Base-by-base conservation (phyloP, 2,329 filamentous ascomycete species). In the Pyrenochaeta sp. region DNA sequence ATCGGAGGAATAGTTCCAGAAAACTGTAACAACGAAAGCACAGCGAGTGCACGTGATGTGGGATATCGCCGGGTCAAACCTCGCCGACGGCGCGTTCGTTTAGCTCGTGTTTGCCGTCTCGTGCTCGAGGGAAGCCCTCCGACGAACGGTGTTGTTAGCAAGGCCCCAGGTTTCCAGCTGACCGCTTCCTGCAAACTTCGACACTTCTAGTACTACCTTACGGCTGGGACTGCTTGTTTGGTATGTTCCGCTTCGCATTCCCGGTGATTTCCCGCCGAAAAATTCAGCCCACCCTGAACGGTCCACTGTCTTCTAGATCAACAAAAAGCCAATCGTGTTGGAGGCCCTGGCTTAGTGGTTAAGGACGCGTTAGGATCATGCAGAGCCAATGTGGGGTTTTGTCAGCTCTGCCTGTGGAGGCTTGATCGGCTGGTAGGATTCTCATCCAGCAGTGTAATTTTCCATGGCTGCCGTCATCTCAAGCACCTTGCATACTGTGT, bases 331-430 rank as follows among this genome's bases (percentile, higher is more conserved):
- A 62, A 59, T 58, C 18, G 31, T 37, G 49, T 33, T 9, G 15
- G 18, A 21, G 20, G 15, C 17, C 42, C 40, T 40, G 39, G 32
- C 32, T 39, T 51, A 54, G 48, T 45, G 40, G 40, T 49, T 39
- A 37, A 50, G 9, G 31, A 18, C 45, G 32, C 23, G 37, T 45
- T 39, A 37, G 21, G 57, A 45, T 50, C 37, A 35, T 45, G 45
- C 49, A 52, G 52, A 36, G 20, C 29, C 44, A 18, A 47, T 49
- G 58, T 58, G 60, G 58, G 45, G 60, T 63, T 62, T n/a, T 58
- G 58, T 65, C 62, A 65, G 64, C 61, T 49, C 40, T 23, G 20
- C 15, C 4, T 31, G 46, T 20, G 47, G 29, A 40, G 30, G 48
- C 45, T 33, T 50, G 41, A 29, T 40, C 37, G 33, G 33, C 42